Base-by-base conservation (phyloP, 169 alveolate genomes). In the Plasmodium blacklocki region DNA sequence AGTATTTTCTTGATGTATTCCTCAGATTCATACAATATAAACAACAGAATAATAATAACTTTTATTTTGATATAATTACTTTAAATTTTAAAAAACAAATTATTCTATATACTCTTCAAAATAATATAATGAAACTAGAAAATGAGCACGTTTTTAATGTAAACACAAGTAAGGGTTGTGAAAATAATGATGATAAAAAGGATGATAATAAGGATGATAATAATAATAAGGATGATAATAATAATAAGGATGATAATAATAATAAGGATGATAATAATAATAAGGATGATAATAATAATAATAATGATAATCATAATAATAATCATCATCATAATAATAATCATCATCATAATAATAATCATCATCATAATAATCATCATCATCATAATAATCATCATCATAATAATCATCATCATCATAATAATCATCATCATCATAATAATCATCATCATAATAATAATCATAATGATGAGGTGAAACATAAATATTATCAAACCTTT, bases 21-120 rank as follows among this genome's bases (percentile, higher is more conserved):
- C 45, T 86, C 1, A 45, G 73, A 23, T 14, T 73, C 0, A 45
- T 86, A 9, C 58, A 62, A 60, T 49, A 58, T 54, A 86, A 86
- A 23, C 71, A 71, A 39, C 18, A 54, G 7, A 86, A 86, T 18
- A 29, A 5, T 9, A 14, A 62, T 18, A 8, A 18, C 11, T 86
- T 86, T 66, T 86, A 72, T 54, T 72, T 86, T 15, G 92, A 86
- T 39, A 12, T 86, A 12, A 71, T 86, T 3, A 86, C 92, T 0
- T 50, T 86, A 0, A 86, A 86, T 43, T 59, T 70, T 49, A 86
- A 72, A 15, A 73, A 86, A 45, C 19, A 70, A 23, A 23, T 86
- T 7, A 47, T 86, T 43, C 56, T 58, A 3, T 59, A 58, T 21
- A 26, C 70, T 1, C 58, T 86, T 14, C 18, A 64, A 32, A 70